A percentile compares a stretch with the other conserved stretches of the same genome.
These are phyloP conservation scores for Fusarium sp. DNA, from an alignment of 2,329 filamentous ascomycete genomes.

Conservation along the genomic window DNA sequence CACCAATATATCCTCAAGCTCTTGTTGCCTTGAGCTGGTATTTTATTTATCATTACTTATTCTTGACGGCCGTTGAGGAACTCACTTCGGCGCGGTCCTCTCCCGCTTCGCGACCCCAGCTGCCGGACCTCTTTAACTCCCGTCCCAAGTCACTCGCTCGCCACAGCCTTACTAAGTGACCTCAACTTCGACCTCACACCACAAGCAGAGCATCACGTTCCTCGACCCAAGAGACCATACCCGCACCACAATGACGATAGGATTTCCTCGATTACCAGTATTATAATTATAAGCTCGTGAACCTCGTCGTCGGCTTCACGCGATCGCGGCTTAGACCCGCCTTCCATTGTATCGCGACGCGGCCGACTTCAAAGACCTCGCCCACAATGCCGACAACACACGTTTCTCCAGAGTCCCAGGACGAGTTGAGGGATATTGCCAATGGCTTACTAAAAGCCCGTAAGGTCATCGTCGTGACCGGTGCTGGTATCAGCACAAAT, in stretches of 20 bases:
- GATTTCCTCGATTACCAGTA: not conserved
- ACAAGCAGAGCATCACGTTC: conserved; percentile 2
- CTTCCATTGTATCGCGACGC: conserved; percentile 40
- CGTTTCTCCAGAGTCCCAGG: conserved; percentile 62
- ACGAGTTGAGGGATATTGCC: conserved; percentile 72
- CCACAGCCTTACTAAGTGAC: conserved; percentile 31
- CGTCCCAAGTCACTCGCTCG: conserved; percentile 16
- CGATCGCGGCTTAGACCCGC: conserved; percentile 32
- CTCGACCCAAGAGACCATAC: not conserved
- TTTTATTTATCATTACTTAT: not conserved
- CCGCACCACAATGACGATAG: conserved; percentile 36
- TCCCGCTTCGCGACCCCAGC: conserved; percentile 36
- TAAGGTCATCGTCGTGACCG: conserved; percentile 78
- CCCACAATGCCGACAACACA: conserved; percentile 68
- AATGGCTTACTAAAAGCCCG: conserved; percentile 71
- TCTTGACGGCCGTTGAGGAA: not conserved
- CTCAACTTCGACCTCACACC: conserved; percentile 37
- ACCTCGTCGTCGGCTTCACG: conserved; percentile 29
- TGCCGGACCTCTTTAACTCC: conserved; percentile 26
- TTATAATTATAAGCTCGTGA: conserved; percentile 25
- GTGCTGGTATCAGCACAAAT: conserved; percentile 80
- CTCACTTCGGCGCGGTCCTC: conserved; percentile 12
- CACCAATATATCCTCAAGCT: not conserved
- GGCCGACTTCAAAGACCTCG: conserved; percentile 30
- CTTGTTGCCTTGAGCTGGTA: not conserved